Evolutionary conservation across 164 flowering plant species (phyloP), one percentile per base, ranked within the genome.

Genomic region (grape (Vitis vinifera)): DNA sequence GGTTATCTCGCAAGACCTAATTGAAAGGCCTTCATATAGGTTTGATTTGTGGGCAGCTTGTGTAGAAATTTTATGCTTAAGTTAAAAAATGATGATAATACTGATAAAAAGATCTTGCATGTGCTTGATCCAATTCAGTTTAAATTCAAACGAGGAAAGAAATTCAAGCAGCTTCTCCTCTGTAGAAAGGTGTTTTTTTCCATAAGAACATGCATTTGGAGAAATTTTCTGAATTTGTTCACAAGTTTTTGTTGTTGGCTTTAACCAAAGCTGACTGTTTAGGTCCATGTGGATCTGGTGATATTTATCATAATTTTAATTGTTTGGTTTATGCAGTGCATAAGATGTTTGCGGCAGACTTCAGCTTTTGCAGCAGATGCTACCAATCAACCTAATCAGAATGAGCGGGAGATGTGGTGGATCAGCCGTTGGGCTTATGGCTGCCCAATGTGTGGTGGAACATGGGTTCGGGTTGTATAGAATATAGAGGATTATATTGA

Each of bases 381-480:
- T 10, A 30, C 81, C 15, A 78, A 51, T 76, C 68, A 82, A 37
- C 48, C 86, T 16, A 81, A 76, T 65, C 93, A 87, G 75, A 89
- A 83, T 73, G 97, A 90, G 9, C 80, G 87, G 19, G 98, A 91
- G 76, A 76, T 76, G 27, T 96, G 93, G 91, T 96, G 99, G 99
- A 91, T 93, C 61, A 91, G 97, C 81, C 88, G 98, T 6, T 96
- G 98, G 99, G 89, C 85, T 62, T 84, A 82, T 76, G 89, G 97
- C 19, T 96, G 99, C 73, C 99, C 99, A 30, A 93, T 91, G 91
- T 96, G 99, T 65, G 97, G 99, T 47, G 99, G 98, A 69, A 82
- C 97, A 10, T 96, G 99, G 99, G 95, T 93, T 77, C 90, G 94
- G 61, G 97, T 96, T 64, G 91, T 88, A 52, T 94, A 90, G 82